These are phyloP conservation scores for Nicotiana knightiana DNA, from an alignment of 257 asterid species.

Conservation along the genomic window DNA sequence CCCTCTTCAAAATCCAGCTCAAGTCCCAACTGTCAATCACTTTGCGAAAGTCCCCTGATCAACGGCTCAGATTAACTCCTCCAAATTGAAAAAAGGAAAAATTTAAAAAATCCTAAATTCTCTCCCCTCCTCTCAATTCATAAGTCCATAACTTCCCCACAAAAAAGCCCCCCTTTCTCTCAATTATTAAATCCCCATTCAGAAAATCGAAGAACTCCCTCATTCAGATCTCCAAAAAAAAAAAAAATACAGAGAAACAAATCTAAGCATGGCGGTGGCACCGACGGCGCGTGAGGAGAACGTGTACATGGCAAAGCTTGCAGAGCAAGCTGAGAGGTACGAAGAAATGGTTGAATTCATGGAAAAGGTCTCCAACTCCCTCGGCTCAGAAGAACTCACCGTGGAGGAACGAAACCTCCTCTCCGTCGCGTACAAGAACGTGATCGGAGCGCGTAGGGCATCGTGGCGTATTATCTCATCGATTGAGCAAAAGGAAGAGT, in stretches of 20 bases:
- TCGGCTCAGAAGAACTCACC: constrained; percentile 50
- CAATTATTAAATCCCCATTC: not conserved
- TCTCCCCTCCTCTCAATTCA: constrained; percentile 16
- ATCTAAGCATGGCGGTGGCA: constrained; percentile 23
- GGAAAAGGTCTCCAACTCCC: constrained; percentile 52
- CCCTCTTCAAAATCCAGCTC: constrained; percentile 14
- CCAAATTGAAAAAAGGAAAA: not conserved
- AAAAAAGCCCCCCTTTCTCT: not conserved
- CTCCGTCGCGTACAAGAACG: constrained; percentile 73
- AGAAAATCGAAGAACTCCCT: not conserved
- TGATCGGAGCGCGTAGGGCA: constrained; percentile 66
- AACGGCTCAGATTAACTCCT: not conserved
- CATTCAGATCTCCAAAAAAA: not conserved
- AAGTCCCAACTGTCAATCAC: constrained; percentile 11
- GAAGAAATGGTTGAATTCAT: constrained; percentile 78
- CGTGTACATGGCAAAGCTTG: constrained; percentile 77
- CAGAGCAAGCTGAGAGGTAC: constrained; percentile 72
- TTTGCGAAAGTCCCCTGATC: not conserved
- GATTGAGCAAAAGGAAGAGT: constrained; percentile 74
- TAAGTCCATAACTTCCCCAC: no score
- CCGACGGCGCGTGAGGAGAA: constrained; percentile 56
- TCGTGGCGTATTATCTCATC: constrained; percentile 75
- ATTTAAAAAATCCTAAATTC: constrained; percentile 9
- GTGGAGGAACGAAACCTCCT: constrained; percentile 70
- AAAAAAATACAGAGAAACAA: not conserved